These are phyloP conservation scores for Kwoniella heveanensis DNA, from an alignment of 768 basidiomycete species.

Conservation along the genomic window DNA sequence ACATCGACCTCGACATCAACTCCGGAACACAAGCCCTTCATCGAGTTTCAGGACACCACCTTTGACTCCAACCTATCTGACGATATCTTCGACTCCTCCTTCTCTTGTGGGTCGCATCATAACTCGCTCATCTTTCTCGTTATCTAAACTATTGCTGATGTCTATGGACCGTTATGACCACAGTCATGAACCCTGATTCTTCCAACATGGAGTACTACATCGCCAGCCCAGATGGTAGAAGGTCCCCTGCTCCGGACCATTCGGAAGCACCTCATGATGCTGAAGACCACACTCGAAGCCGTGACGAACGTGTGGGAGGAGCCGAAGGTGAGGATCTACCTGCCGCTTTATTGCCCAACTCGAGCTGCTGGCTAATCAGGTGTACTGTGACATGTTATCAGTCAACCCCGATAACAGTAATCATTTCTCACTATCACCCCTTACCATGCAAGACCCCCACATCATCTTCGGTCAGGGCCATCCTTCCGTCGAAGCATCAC, in stretches of 20 bases:
- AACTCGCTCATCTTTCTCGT: too few relatives aligned
- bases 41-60: conserved; percentile 7
- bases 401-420: conserved; percentile 5
- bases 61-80: conserved; percentile 15
- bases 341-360: too few relatives aligned
- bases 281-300: conserved; percentile 10
- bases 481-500: background rate
- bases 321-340: background rate
- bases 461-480: conserved; percentile 8
- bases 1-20: background rate
- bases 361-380: too few relatives aligned
- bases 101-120: conserved; percentile 20
- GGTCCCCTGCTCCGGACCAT: conserved; percentile 3
- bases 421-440: conserved; percentile 10
- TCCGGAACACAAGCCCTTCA: background rate
- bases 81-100: conserved; percentile 24
- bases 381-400: too few relatives aligned
- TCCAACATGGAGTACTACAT: conserved; percentile 22
- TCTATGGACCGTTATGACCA: background rate
- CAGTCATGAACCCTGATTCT: conserved; percentile 15
- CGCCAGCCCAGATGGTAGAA: conserved; percentile 13
- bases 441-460: conserved; percentile 16
- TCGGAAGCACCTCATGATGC: background rate
- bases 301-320: background rate
- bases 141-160: background rate